A percentile compares a stretch with the other conserved stretches of the same genome.
Conservation (phyloP, 2,329 filamentous ascomycete genomes). For the Onygenales sp. region DNA sequence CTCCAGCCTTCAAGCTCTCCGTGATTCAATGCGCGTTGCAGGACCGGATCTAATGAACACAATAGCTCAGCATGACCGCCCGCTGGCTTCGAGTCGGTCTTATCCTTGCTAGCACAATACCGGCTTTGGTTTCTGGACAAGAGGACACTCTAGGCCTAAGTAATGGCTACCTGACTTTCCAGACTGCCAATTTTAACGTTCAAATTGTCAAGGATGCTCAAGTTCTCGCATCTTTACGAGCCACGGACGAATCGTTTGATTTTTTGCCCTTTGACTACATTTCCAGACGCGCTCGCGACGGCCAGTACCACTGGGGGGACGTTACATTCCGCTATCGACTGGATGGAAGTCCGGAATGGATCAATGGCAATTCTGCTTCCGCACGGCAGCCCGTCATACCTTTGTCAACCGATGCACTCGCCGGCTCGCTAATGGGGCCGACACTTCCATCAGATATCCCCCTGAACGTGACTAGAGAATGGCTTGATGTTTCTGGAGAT, state of each 20-base stretch:
- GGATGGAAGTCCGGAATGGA: constrained; percentile 33
- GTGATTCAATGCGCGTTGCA: too few species aligned
- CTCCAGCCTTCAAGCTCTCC: too few species aligned
- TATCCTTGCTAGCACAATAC: too few species aligned
- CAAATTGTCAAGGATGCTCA: constrained; percentile 38
- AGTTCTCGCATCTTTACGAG: constrained; percentile 40
- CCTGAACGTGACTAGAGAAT: constrained; percentile 38
- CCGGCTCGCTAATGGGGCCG: constrained; percentile 32
- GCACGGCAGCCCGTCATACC: constrained; percentile 29
- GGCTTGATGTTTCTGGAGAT: constrained; percentile 41
- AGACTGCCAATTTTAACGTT: constrained; percentile 34
- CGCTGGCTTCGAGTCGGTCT: too few species aligned
- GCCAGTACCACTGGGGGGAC: constrained; percentile 51
- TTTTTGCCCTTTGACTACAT: constrained; percentile 48
- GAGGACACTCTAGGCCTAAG: constrained; percentile 30
- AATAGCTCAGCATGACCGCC: too few species aligned
- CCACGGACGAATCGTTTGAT: constrained; percentile 38
- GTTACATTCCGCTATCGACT: constrained; percentile 47
- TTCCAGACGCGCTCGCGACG: constrained; percentile 37
- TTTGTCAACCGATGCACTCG: constrained; percentile 20
- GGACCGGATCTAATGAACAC: too few species aligned
- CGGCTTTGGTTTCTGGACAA: constrained; percentile 2
- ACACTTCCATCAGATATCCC: constrained; percentile 17
- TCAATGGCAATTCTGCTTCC: constrained; percentile 37
- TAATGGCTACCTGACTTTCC: constrained; percentile 33